Conservation (phyloP, 1,284 basidiomycete genomes). For the Cystobasidium sp. region DNA sequence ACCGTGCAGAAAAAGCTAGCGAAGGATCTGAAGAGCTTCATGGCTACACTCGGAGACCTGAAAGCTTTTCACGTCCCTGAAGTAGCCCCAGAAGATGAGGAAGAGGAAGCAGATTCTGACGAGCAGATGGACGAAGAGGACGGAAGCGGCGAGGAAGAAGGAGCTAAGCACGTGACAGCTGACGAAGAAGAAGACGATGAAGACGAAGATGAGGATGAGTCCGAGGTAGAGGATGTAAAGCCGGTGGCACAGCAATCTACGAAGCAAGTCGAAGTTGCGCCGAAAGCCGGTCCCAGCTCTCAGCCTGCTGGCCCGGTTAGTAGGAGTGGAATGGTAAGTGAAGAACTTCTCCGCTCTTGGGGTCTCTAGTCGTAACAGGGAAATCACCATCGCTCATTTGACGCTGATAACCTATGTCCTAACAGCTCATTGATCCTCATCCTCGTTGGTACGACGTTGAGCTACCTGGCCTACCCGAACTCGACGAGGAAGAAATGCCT, state of each 20-base stretch:
- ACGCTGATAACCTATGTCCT: not conserved
- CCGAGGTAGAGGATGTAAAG: constrained; percentile 47
- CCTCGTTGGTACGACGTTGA: constrained; percentile 66
- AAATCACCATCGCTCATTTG: not conserved
- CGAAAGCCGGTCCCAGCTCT: constrained; percentile 12
- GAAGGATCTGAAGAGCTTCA: constrained; percentile 57
- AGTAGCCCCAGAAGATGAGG: constrained; percentile 23
- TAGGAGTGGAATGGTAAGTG: constrained; percentile 41
- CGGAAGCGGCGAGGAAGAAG: constrained; percentile 50
- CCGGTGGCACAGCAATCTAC: not conserved
- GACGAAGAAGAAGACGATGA: constrained; percentile 56
- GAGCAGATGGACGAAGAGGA: constrained; percentile 41
- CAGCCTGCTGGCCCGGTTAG: not conserved
- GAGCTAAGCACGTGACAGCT: constrained; percentile 55
- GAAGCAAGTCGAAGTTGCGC: not conserved
- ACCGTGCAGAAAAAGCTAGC: constrained; percentile 59
- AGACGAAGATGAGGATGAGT: constrained; percentile 49
- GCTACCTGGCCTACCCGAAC: constrained; percentile 58
- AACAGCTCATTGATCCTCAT: constrained; percentile 62
- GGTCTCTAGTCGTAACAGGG: not conserved
- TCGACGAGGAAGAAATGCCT: constrained; percentile 57
- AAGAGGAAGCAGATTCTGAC: constrained; percentile 49
- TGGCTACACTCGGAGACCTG: constrained; percentile 38
- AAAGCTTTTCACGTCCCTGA: not conserved
- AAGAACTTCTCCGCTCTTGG: not conserved